Evolutionary conservation across 2,329 filamentous ascomycete genomes (phyloP).

Genomic region (Fulvia fulva): DNA sequence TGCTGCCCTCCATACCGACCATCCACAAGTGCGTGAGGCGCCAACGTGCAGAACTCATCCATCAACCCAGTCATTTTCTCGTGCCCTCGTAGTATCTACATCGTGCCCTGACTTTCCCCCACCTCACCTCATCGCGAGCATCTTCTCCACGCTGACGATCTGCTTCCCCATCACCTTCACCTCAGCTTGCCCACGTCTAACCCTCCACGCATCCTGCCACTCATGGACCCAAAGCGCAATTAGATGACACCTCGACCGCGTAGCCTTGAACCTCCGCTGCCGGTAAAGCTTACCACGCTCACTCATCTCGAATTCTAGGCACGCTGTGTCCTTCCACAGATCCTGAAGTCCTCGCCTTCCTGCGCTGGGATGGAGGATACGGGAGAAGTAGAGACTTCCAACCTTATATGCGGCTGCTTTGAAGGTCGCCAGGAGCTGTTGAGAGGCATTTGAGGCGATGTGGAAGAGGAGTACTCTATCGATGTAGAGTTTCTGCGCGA

Average conservation of each 20-base stretch:
- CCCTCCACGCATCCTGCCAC: not conserved
- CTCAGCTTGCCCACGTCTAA: not conserved
- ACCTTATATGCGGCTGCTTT: not conserved
- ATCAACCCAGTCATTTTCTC: too few species aligned
- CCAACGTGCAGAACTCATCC: too few species aligned
- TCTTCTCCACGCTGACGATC: not conserved
- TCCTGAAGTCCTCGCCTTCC: not conserved
- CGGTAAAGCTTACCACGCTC: not conserved
- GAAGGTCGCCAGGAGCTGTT: not conserved
- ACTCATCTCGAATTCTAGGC: too few species aligned
- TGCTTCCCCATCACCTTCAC: not conserved
- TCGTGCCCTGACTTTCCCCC: too few species aligned
- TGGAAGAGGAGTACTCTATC: not conserved
- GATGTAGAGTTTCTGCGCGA: conserved; percentile 6
- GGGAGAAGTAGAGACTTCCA: not conserved
- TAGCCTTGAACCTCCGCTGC: not conserved
- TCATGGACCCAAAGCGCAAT: not conserved
- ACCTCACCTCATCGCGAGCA: not conserved
- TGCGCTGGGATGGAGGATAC: not conserved
- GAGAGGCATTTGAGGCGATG: not conserved
- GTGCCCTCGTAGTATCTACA: too few species aligned
- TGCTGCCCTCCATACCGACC: too few species aligned
- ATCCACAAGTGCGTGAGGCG: too few species aligned
- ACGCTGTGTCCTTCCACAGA: not conserved
- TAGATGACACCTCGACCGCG: not conserved